Conservation (phyloP, 116 monocot species). For the Dioscorea cayenensis region DNA sequence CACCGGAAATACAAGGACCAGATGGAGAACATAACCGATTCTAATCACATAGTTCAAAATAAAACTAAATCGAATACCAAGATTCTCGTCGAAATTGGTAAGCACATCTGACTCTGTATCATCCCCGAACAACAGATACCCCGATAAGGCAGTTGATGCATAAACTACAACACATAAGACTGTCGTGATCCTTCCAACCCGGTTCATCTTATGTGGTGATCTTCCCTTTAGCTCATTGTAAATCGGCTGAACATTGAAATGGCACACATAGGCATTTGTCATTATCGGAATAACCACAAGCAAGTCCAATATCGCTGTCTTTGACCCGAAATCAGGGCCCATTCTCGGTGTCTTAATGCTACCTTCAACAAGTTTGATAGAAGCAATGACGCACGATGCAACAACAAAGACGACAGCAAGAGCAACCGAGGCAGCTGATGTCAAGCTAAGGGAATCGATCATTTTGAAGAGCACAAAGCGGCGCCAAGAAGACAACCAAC, state of each 20-base stretch:
- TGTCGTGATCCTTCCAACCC: constrained; percentile 65
- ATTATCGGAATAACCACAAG: constrained; percentile 94
- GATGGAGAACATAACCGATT: constrained; percentile 83
- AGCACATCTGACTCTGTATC: constrained; percentile 84
- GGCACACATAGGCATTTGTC: constrained; percentile 97
- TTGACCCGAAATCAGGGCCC: constrained; percentile 64
- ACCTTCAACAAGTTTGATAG: constrained; percentile 51
- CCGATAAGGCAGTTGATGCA: constrained; percentile 74
- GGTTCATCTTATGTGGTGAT: constrained; percentile 76
- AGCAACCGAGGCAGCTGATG: constrained; percentile 73
- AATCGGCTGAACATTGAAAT: constrained; percentile 93
- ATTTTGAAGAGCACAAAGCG: constrained; percentile 70
- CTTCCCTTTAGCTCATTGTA: constrained; percentile 79
- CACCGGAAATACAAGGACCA: constrained; percentile 85
- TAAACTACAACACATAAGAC: constrained; percentile 62
- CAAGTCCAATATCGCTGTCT: constrained; percentile 57
- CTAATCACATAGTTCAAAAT: constrained; percentile 67
- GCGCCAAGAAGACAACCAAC: constrained; percentile 56
- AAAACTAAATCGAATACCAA: constrained; percentile 62
- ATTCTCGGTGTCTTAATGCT: constrained; percentile 44
- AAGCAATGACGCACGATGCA: constrained; percentile 57
- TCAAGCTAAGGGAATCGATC: constrained; percentile 72
- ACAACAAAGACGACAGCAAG: constrained; percentile 81
- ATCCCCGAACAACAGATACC: constrained; percentile 81
- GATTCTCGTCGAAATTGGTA: constrained; percentile 76